phyloP scores from a whole-genome alignment of 2,329 filamentous ascomycete species.

The Penicillium frequentans region DNA sequence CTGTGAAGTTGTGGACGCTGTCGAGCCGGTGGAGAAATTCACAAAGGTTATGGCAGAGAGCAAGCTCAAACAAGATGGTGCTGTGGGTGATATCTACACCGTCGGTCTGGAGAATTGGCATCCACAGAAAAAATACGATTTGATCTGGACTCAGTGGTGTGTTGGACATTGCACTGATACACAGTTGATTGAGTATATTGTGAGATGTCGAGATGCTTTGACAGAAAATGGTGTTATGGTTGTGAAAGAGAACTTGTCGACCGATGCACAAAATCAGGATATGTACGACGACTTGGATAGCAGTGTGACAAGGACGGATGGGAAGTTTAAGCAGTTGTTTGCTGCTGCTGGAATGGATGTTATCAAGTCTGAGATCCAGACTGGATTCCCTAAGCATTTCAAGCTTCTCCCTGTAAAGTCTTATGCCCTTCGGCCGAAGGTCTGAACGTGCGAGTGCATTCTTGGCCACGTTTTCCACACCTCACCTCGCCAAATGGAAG shows the following conservation, averaged over 20 bases:
- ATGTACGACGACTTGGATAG: slow-evolving; percentile 74
- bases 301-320: slow-evolving; percentile 74
- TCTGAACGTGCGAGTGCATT: slow-evolving; percentile 4
- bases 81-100: slow-evolving; percentile 66
- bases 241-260: slow-evolving; percentile 77
- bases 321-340: slow-evolving; percentile 71
- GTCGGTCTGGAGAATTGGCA: slow-evolving; percentile 74
- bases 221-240: slow-evolving; percentile 55
- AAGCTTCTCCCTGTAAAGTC: slow-evolving; percentile 71
- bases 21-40: slow-evolving; percentile 84
- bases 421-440: slow-evolving; percentile 68
- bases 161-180: slow-evolving; percentile 75
- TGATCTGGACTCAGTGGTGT: slow-evolving; percentile 93
- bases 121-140: slow-evolving; percentile 61
- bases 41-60: slow-evolving; percentile 58
- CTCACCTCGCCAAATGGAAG: not conserved
- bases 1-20: slow-evolving; percentile 72
- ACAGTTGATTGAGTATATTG: slow-evolving; percentile 68
- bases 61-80: slow-evolving; percentile 42
- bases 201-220: slow-evolving; percentile 57
- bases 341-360: slow-evolving; percentile 66
- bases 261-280: slow-evolving; percentile 56
- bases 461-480: not conserved
- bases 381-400: slow-evolving; percentile 63
- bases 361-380: slow-evolving; percentile 70